Evolutionary conservation across 164 flowering plant genomes (phyloP), one percentile per base, ranked within the genome.

Genomic region (Macadamia tetraphylla): DNA sequence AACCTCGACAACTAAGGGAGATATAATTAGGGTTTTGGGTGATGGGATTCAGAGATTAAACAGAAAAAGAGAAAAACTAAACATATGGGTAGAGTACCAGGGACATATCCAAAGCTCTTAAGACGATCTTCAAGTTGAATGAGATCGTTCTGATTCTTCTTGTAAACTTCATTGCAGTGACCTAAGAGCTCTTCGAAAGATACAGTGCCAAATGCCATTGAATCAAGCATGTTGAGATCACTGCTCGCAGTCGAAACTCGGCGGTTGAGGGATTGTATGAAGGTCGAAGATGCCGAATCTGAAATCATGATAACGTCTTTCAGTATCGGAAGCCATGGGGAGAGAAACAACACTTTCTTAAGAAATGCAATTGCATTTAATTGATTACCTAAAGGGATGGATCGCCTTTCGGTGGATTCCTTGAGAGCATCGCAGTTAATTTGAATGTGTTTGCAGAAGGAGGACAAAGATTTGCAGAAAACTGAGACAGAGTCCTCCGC

Each of bases 141-240:
- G 7, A 94, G 68, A 58, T 83, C 75, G 30, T 29, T 65, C 60
- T 84, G 83, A 65, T 94, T 91, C 79, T 83, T 78, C 82, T 84
- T 85, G 72, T 75, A 88, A 40, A 87, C 78, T 70, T 93, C 86
- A 61, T 78, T 81, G 76, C 94, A 89, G 80, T 91, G 91, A 32
- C 97, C 97, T 17, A 91, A 66, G 0, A 93, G 85, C 81, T 93
- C 97, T 72, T 93, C 97, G 64, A 89, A 91, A 0, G 98, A 93
- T 6, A 93, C 89, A 13, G 97, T 89, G 0, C 80, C 94, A 11
- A 82, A 84, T 12, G 93, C 80, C 97, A 91, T 91, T 11, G 94
- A 84, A 1, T 91, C 94, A 3, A 93, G 90, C 57, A 86, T 58
- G 73, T 87, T 82, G 63, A 93, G 86, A 63, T 91, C 94, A 29